Evolutionary conservation across 1,139 yeast genomes (phyloP).

Genomic region (Sugiyamaella neomexicana): DNA sequence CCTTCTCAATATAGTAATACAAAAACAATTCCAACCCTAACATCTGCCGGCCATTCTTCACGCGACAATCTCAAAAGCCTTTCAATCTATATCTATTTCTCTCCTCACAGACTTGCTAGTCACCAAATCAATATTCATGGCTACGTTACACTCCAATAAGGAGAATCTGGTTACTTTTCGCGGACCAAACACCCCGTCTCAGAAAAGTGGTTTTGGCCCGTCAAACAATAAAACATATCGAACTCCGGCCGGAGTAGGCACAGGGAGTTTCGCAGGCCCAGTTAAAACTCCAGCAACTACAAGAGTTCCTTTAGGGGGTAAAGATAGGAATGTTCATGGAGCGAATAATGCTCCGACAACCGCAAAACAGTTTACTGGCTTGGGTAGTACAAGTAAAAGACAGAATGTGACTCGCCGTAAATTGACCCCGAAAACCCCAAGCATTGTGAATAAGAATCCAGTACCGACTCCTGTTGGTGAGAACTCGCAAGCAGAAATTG

Average conservation of each 20-base stretch:
- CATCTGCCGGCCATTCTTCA: not conserved
- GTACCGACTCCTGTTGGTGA: conserved; percentile 18
- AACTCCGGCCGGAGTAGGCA: conserved; percentile 16
- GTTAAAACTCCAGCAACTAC: conserved; percentile 21
- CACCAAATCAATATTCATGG: conserved; percentile 13
- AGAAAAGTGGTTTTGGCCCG: conserved; percentile 6
- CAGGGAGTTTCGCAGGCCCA: too few species aligned
- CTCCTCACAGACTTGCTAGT: not conserved
- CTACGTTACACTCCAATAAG: conserved; percentile 28
- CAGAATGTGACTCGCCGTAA: conserved; percentile 6
- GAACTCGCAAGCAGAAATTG: not conserved
- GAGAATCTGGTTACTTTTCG: conserved; percentile 30
- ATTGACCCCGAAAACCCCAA: conserved; percentile 13
- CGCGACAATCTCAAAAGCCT: not conserved
- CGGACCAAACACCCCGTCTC: conserved; percentile 27
- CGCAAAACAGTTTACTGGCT: conserved; percentile 2
- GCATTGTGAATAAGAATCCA: conserved; percentile 18
- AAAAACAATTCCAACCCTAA: conserved; percentile 7
- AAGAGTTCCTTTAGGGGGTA: conserved; percentile 34
- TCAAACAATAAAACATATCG: conserved; percentile 9
- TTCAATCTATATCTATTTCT: not conserved
- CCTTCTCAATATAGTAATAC: conserved; percentile 3
- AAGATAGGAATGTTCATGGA: conserved; percentile 28
- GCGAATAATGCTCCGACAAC: conserved; percentile 15
- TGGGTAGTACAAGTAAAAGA: conserved; percentile 5